phyloP scores from a whole-genome alignment of 2,329 filamentous ascomycete species.

The Dryadomyces quercivorus region DNA sequence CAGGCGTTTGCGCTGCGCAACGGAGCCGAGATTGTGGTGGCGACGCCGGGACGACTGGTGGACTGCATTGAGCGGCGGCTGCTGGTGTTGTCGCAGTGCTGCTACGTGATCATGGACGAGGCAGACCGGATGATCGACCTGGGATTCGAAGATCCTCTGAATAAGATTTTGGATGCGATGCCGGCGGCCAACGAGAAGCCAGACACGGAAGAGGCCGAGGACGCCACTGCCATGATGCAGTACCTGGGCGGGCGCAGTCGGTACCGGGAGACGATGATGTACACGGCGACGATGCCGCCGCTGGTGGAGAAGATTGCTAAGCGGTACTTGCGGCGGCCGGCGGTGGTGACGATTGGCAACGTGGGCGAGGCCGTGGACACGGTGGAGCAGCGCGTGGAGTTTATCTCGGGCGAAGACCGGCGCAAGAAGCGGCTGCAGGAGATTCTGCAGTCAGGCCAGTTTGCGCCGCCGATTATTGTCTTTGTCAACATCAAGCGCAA shows the following conservation, averaged over 20 bases:
- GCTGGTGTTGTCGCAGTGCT: conserved; percentile 88
- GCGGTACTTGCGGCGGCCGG: conserved; percentile 86
- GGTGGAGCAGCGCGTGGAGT: conserved; percentile 93
- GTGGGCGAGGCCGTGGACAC: conserved; percentile 93
- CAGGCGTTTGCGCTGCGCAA: conserved; percentile 83
- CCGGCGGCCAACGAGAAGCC: conserved; percentile 92
- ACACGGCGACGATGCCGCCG: conserved; percentile 94
- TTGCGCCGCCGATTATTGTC: conserved; percentile 84
- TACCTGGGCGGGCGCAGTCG: conserved; percentile 63
- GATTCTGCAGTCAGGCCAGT: conserved; percentile 71
- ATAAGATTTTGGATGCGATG: conserved; percentile 91
- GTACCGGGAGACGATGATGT: conserved; percentile 99
- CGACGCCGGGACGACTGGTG: conserved; percentile 92
- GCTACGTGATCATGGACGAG: conserved; percentile 99
- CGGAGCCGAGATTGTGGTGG: conserved; percentile 94
- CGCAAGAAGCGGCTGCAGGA: conserved; percentile 92
- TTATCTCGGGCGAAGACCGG: conserved; percentile 82
- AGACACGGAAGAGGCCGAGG: conserved; percentile 82
- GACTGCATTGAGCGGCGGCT: conserved; percentile 93
- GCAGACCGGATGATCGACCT: conserved; percentile 98
- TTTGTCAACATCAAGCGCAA: conserved; percentile 99
- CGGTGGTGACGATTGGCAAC: conserved; percentile 90
- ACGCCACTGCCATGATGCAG: conserved; percentile 71
- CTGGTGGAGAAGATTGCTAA: conserved; percentile 92
- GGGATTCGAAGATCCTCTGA: conserved; percentile 93